Evolutionary conservation across 768 basidiomycete genomes (phyloP), one percentile per base, ranked within the genome.

Genomic region (Pleurotus giganteus): DNA sequence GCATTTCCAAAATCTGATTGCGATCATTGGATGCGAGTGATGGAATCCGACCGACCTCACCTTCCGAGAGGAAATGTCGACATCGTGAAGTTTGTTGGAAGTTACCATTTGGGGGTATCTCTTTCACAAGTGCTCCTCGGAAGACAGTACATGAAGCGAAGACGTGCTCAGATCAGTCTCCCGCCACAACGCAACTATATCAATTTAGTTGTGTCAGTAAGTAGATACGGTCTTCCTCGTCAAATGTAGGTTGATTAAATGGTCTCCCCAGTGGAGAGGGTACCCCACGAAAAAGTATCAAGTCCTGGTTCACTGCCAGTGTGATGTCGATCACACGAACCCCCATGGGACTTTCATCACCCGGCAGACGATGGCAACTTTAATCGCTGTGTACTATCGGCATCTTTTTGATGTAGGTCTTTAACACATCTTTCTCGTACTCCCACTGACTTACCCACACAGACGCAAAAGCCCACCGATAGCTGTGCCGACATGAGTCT

Each of bases 11-110:
- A 51, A 26, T 32, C 29, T 12, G 49, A 51, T 51, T 17, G 31
- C 15, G 49, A 51, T 51, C 49, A 51, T 36, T 51, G 49, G 49
- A 37, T 37, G 23, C 49, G 49, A 34, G 49, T 51, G 13, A 34
- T 51, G 21, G n/a, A 34, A 21, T 51, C 29, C 49, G 49, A 51
- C 31, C 23, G 49, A 26, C 19, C 32, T 17, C 49, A n/a, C 17
- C 21, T 34, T 34, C 31, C 29, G 5, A 29, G 21, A 15, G 49
- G 32, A 17, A 15, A 51, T 6, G 37, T 34, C 28, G 46, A 47
- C 28, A 47, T 17, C 5, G 46, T 47, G 4, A 1, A 26, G 15
- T 47, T 47, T 27, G 21, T 27, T 12, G 46, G 46, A 27, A 37
- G 49, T 37, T 51, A 36, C 49, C 49, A 51, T 51, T 37, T 24